Evolutionary conservation across 768 basidiomycete genomes (phyloP).

Genomic region (Hemileccinum impolitum): DNA sequence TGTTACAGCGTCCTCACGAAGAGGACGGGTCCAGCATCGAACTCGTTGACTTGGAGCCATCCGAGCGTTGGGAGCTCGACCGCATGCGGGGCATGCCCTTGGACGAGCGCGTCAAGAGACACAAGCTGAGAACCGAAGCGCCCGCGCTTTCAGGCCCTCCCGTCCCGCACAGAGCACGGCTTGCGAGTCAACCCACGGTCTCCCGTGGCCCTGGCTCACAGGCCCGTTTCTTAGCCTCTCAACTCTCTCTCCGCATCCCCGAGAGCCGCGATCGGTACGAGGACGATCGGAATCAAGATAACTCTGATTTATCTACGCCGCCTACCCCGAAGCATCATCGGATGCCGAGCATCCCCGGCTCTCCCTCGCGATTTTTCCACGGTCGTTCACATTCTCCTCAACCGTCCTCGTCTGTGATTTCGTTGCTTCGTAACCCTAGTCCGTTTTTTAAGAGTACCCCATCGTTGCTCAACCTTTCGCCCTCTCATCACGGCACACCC

Average conservation of each 20-base stretch:
- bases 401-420: conserved; percentile 34
- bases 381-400: conserved; percentile 31
- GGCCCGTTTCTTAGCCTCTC: conserved; percentile 32
- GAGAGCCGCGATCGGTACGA: conserved; percentile 32
- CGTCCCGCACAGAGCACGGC: conserved; percentile 28
- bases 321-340: conserved; percentile 31
- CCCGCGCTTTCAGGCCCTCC: conserved; percentile 16
- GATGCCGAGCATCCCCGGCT: conserved; percentile 29
- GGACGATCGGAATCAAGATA: conserved; percentile 29
- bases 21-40: conserved; percentile 51
- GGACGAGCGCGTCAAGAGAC: conserved; percentile 37
- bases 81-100: conserved; percentile 41
- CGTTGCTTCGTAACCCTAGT: conserved; percentile 32
- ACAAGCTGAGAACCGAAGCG: conserved; percentile 33
- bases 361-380: conserved; percentile 32
- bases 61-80: conserved; percentile 43
- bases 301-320: conserved; percentile 31
- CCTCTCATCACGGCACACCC: conserved; percentile 30
- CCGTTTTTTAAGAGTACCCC: conserved; percentile 35
- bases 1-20: conserved; percentile 28
- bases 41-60: conserved; percentile 48
- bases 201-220: conserved; percentile 26
- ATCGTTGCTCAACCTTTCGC: conserved; percentile 29
- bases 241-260: conserved; percentile 32
- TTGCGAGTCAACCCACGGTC: conserved; percentile 28